A percentile compares a stretch with the other conserved stretches of the same genome.
phyloP scores from a whole-genome alignment of 1,284 basidiomycete species.

The Porodaedalea pini region DNA sequence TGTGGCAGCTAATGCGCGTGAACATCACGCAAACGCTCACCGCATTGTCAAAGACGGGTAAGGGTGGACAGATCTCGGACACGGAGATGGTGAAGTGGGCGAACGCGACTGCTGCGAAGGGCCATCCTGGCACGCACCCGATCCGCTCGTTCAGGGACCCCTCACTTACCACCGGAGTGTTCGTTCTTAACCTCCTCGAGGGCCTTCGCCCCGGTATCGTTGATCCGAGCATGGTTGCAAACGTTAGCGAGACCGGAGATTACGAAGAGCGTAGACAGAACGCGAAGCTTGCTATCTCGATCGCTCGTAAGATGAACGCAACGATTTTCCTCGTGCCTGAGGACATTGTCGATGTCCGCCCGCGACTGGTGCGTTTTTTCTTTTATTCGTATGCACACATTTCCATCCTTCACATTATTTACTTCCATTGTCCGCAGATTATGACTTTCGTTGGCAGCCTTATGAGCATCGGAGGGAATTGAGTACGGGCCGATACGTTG shows the following conservation, averaged over 20 bases:
- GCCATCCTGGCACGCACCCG: constrained; percentile 60
- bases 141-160: constrained; percentile 96
- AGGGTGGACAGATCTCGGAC: constrained; percentile 82
- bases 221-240: constrained; percentile 79
- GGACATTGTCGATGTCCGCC: constrained; percentile 87
- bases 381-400: neutral
- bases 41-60: constrained; percentile 67
- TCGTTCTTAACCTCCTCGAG: constrained; percentile 93
- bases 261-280: constrained; percentile 94
- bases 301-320: constrained; percentile 95
- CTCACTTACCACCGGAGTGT: constrained; percentile 83
- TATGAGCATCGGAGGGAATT: constrained; percentile 29
- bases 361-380: constrained; percentile 62
- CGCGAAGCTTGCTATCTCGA: constrained; percentile 95
- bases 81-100: constrained; percentile 96
- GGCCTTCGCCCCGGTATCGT: constrained; percentile 92
- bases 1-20: constrained; percentile 96
- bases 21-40: constrained; percentile 92
- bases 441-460: constrained; percentile 54
- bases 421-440: constrained; percentile 33
- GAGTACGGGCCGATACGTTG: neutral
- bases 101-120: constrained; percentile 80
- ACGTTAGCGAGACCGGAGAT: constrained; percentile 59
- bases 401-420: constrained; percentile 39
- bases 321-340: constrained; percentile 98